Evolutionary conservation across 139 green algal genomes (phyloP), one percentile per base, ranked within the genome.

Genomic region (Haematococcus sp.): DNA sequence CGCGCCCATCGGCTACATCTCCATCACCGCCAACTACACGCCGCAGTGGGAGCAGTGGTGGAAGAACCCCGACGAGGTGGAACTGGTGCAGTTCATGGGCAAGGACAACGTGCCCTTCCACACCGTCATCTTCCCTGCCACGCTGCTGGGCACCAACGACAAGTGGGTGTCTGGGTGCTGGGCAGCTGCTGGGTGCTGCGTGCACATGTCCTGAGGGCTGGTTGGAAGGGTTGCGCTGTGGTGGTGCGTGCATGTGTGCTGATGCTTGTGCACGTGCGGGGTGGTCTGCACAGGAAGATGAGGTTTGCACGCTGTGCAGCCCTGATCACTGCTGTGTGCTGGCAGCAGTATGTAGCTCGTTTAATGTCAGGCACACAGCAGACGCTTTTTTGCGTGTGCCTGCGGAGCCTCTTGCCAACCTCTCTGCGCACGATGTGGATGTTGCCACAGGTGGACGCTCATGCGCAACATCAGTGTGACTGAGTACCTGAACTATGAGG

Each of bases 41-140:
- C 67, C 82, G 22, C 76, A 93, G 63, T 98, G 94, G 94, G 69
- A 91, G 83, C 70, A 76, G 31, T 98, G 94, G 94, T 98, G 93
- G 93, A 87, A 92, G 71, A 94, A 93, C 79, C 92, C 91, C 1
- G 52, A 93, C 73, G 87, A 99, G 35, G 95, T 99, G 76, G 95
- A 99, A 84, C 81, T 98, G 73, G 93, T 98, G 23, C 95, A 99
- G 86, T 99, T 99, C 81, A 99, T 99, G 95, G 95, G 95, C 77
- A 99, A 99, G 84, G 95, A 99, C 88, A 99, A 99, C 76, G 89
- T 98, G 63, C 94, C 95, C 40, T 99, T 99, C 85, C 95, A 99
- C 85, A 99, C 95, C 31, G 91, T 98, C 71, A 97, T 98, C 87
- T 98, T 98, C 85, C 95, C 95, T 19, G 91, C 89, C 69, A 96